Base-by-base conservation (phyloP, 164 flowering plant genomes). In the Paratinospora sagittata region DNA sequence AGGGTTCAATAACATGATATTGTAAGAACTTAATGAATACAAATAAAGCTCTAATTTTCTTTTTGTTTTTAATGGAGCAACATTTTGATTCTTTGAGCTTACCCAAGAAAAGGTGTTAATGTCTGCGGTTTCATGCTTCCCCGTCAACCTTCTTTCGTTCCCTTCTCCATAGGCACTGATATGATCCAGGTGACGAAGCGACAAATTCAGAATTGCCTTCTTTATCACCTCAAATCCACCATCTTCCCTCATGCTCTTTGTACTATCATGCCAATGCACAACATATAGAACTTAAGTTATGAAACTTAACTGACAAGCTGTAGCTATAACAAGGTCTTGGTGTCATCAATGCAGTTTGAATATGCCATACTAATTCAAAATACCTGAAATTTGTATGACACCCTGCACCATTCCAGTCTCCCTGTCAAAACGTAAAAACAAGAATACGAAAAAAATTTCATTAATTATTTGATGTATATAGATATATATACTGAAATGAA, bases 321-420 rank as follows among this genome's bases (percentile, higher is more conserved):
- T 12, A 30, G 4, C 34, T 30, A 63, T 7, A 27, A 26, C 16
- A 37, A 36, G 37, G 34, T 27, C 16, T 11, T 26, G 17, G 16
- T 24, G 3, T 62, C 65, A 11, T 26, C n/a, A 62, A 11, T 21
- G 26, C 27, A 62, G 66, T 27, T 3, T 14, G 21, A 16, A 17
- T 3, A 63, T 13, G 34, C 17, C n/a, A 30, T 30, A 63, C n/a
- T 3, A 5, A 3, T 34, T 17, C n/a, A 63, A 58, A 36, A 19
- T 82, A 90, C 98, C 97, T 95, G 89, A 80, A 96, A 66, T 93
- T 96, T 76, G 97, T 90, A 81, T 96, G 99, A 75, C 95, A 90
- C 68, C 99, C 98, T 19, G 98, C 99, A 63, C 99, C 99, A 77
- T 96, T 96, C 99, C 99, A 96, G 76, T 96, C 99, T 33, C 98